Conservation (phyloP, 306 rosid genomes). For the Arachis hypogaea region DNA sequence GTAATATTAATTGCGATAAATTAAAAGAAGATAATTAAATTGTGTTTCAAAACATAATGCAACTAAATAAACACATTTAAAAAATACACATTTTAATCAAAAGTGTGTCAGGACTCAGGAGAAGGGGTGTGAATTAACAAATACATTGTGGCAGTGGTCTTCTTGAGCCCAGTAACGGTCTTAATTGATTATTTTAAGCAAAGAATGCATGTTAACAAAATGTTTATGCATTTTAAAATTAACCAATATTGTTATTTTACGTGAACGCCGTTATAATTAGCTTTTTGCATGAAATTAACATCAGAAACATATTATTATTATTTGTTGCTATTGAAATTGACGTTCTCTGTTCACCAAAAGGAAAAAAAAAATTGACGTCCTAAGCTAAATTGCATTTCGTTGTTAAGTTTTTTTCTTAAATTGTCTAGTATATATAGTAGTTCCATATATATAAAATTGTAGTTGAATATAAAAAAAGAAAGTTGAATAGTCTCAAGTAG, state of each 20-base stretch:
- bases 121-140: too few relatives aligned
- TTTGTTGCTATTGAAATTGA: neutral
- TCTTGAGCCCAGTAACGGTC: conserved; percentile 36
- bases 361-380: too few relatives aligned
- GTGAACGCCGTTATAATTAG: neutral
- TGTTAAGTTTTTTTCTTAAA: neutral
- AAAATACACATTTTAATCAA: neutral
- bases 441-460: too few relatives aligned
- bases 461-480: too few relatives aligned
- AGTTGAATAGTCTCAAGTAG: too few relatives aligned
- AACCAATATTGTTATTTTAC: neutral
- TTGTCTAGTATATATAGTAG: too few relatives aligned
- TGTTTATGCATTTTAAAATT: neutral
- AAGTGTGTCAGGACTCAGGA: neutral
- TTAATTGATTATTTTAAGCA: neutral
- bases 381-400: neutral
- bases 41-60: neutral
- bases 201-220: conserved; percentile 21
- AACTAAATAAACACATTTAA: neutral
- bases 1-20: too few relatives aligned
- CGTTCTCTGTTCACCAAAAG: neutral
- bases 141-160: neutral
- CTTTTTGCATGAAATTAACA: neutral
- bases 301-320: too few relatives aligned
- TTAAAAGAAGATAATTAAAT: too few relatives aligned